Evolutionary conservation across 2,329 filamentous ascomycete species (phyloP), one percentile per base, ranked within the genome.

Genomic region (Cadophora sp.): DNA sequence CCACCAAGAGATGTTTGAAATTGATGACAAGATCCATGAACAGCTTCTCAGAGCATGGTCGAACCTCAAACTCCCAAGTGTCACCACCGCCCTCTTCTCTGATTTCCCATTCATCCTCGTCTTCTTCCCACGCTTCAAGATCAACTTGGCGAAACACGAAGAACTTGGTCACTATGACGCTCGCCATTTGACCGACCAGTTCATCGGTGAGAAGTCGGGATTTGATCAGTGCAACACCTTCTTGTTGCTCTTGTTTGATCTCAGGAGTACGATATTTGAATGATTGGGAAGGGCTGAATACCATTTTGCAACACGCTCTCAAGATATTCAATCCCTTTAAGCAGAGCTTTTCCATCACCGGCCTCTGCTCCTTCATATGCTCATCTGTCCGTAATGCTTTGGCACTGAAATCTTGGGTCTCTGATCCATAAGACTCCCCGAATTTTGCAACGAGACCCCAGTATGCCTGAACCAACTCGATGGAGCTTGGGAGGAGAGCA

Each of bases 51-150:
- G 96, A 91, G 76, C 95, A 98, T 2, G 94, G 93, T 39, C 95
- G 89, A 62, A 98, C 90, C 66, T 95, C 92, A 82, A 94, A 97
- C 75, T 98, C 94, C 85, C 92, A 98, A 1, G 91, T 92, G 72
- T 93, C 92, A 43, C 91, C 89, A 67, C 92, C 88, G 68, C 90
- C 91, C 74, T 96, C 93, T 81, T 97, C 94, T 74, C 91, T 89
- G 71, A 92, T 90, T 78, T 97, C 95, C 94, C 96, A 99, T 63
- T 96, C 94, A 78, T 99, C 93, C 0, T 95, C 93, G 66, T 97
- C 94, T 75, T 96, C 91, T 76, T 96, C 91, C 96, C 96, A 99
- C 66, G 93, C 91, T 69, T 93, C 89, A 0, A 98, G 85, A 78
- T 99, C 96, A 61, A 89, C 88, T 67, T 91, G 87, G 41, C 93